phyloP scores from a whole-genome alignment of 1,139 yeast species.

The Candida sp. region DNA sequence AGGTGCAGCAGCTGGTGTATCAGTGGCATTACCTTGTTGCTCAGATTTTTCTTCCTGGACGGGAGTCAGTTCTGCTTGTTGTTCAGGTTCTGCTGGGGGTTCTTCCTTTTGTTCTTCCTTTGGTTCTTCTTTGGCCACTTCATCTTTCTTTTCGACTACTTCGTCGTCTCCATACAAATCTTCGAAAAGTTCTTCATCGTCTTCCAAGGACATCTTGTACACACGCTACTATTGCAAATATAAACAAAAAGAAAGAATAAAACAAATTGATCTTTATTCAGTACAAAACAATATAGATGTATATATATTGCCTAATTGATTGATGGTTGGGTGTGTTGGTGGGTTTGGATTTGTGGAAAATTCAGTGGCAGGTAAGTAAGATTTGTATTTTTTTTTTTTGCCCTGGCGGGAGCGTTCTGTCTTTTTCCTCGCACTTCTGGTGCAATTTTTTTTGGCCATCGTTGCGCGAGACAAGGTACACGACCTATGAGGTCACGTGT shows the following conservation, averaged over 20 bases:
- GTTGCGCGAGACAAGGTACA: no score
- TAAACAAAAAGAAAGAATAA: constrained; percentile 5
- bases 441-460: no score
- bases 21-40: constrained; percentile 2
- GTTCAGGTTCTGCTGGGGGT: constrained; percentile 6
- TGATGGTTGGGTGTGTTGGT: not conserved
- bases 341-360: not conserved
- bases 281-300: constrained; percentile 1
- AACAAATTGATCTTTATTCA: constrained; percentile 1
- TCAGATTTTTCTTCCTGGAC: not conserved
- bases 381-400: no score
- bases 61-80: constrained; percentile 6
- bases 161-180: constrained; percentile 59
- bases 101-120: constrained; percentile 14
- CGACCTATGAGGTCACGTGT: no score
- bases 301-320: constrained; percentile 1
- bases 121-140: constrained; percentile 5
- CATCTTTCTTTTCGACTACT: constrained; percentile 2
- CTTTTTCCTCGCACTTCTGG: no score
- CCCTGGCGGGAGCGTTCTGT: no score
- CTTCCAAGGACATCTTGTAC: constrained; percentile 46
- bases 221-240: constrained; percentile 6
- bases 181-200: constrained; percentile 86
- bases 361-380: not conserved
- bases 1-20: constrained; percentile 7